Evolutionary conservation across 2,329 filamentous ascomycete species (phyloP), one percentile per base, ranked within the genome.

Genomic region (Penicillium sp.): DNA sequence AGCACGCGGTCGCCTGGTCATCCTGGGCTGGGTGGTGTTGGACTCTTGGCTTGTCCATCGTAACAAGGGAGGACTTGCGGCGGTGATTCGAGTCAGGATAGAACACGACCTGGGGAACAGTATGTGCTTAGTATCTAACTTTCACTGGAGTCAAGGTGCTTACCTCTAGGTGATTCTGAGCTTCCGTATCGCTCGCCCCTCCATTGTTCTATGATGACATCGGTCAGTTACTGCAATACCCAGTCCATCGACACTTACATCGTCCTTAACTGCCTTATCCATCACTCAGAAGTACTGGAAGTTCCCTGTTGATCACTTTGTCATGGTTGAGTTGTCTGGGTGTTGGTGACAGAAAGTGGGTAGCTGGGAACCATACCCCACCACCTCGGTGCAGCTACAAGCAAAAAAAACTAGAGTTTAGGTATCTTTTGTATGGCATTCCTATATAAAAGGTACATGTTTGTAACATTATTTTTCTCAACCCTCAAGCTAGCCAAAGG

Each of bases 51-150:
- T 76, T 70, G 30, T 78, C 74, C 45, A 72, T 68, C 48, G 73
- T 72, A 33, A 81, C 81, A 19, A 87, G 74, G 4, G 84, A 87
- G 19, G 84, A 84, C 72, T 84, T 84, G 63, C 84, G 82, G 53
- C 84, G 80, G 59, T 81, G 80, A 45, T 70, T 74, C 56, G 68
- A 75, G 53, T 80, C 78, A 43, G 76, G 73, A 63, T 81, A 79
- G 66, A 86, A 84, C 48, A 83, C 75, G 44, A 87, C 83, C 81
- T 86, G 64, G 16, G 17, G 46, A 22, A 41, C 41, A 40, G 31
- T n/a, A 45, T 45, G 31, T 31, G 5, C 10, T 47, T 40, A 45
- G 33, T 12, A 30, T 14, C 28, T 33, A 16, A 31, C 37, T 19
- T 10, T 30, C 1, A 17, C 30, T 0, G 19, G 8, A 46, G 25